Percentiles rank a stretch among this genome's conserved stretches.
These are phyloP conservation scores for Cairneyella variabilis DNA, from an alignment of 495 filamentous ascomycete species.

Conservation along the genomic window DNA sequence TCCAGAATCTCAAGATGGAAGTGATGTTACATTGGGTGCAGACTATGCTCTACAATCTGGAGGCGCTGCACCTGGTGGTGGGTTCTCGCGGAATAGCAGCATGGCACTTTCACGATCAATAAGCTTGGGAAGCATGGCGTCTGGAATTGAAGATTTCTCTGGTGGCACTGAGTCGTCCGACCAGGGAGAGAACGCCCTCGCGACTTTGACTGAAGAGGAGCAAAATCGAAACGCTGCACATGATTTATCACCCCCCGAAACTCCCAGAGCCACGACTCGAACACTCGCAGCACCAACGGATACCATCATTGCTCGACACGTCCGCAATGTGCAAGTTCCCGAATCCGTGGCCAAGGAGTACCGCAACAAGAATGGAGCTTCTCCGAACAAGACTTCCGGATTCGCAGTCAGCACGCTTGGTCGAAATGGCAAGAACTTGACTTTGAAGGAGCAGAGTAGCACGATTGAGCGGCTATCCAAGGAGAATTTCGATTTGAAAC, in stretches of 20 bases:
- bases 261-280: slow-evolving; percentile 45
- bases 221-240: slow-evolving; percentile 18
- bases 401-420: slow-evolving; percentile 43
- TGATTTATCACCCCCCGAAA: slow-evolving; percentile 29
- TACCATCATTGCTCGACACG: slow-evolving; percentile 81
- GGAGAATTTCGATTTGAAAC: slow-evolving; percentile 95
- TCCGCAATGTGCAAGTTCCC: slow-evolving; percentile 84
- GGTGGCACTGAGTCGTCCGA: slow-evolving; percentile 19
- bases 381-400: slow-evolving; percentile 48
- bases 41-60: slow-evolving; percentile 86
- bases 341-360: slow-evolving; percentile 85
- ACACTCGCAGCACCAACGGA: slow-evolving; percentile 66
- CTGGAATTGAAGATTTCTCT: slow-evolving; percentile 72
- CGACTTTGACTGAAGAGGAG: slow-evolving; percentile 59
- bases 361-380: slow-evolving; percentile 51
- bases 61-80: slow-evolving; percentile 61
- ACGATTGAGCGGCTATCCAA: slow-evolving; percentile 94
- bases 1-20: slow-evolving; percentile 51
- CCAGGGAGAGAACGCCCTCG: slow-evolving; percentile 46
- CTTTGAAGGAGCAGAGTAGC: slow-evolving; percentile 93
- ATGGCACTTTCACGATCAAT: slow-evolving; percentile 69
- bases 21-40: slow-evolving; percentile 70
- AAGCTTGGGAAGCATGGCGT: slow-evolving; percentile 93
- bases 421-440: slow-evolving; percentile 75
- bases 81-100: slow-evolving; percentile 47